Evolutionary conservation across 1,284 basidiomycete species (phyloP), one percentile per base, ranked within the genome.

Genomic region (Rhodotorula mucilaginosa): DNA sequence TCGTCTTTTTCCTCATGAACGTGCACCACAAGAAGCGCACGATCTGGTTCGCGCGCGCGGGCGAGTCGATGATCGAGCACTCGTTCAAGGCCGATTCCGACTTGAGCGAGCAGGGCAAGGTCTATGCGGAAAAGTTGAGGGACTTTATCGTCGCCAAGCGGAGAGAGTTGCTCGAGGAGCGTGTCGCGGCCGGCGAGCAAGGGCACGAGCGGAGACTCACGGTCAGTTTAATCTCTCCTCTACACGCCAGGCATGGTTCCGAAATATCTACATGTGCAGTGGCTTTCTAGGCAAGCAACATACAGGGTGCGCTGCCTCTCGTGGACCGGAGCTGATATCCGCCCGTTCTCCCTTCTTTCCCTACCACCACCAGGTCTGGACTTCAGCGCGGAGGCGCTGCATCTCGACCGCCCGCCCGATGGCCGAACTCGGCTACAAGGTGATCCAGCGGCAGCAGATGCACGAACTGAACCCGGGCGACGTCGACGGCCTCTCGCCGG

Each of bases 81-180:
- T 97, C 95, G 6, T 99, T 96, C 85, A 97, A 97, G 83, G 95
- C 96, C 46, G 96, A 99, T 80, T 94, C 96, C 0, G 97, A 98
- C 80, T 87, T 99, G 13, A 97, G 93, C 1, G 90, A 92, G 3
- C 89, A 90, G 1, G 96, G 96, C 8, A 93, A 92, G 91, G 93
- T 97, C 72, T 99, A 99, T 77, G 89, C 95, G 1, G 90, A 93
- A 78, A 86, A 80, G 58, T 74, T 83, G 47, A 75, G 77, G 8
- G 75, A 77, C 61, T 79, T 79, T 34, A 72, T 80, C 76, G 62
- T 81, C 77, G 63, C 73, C 74, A 77, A 79, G 72, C 71, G 78
- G 67, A 67, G 71, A 76, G 74, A 80, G 78, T 58, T 75, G 73
- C 59, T 70, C n/a, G 66, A 69, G 26, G 78, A 78, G 59, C 69